phyloP scores from a whole-genome alignment of 352 stramenopile species.

The Phytophthora colocasiae region DNA sequence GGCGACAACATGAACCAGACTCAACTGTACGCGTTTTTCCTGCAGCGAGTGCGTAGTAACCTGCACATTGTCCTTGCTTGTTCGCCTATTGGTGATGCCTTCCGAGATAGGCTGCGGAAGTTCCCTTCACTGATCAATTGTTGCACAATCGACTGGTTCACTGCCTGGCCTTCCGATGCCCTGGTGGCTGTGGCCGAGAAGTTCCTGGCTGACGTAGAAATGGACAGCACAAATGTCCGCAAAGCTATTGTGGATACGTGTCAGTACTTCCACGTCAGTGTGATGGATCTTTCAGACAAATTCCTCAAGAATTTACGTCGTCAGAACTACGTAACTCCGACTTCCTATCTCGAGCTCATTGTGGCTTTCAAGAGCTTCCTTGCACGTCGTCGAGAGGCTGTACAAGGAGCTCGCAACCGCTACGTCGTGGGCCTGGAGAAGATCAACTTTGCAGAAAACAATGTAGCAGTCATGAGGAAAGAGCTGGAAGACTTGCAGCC shows the following conservation, averaged over 20 bases:
- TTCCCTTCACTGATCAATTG: constrained; percentile 97
- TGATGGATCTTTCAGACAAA: constrained; percentile 83
- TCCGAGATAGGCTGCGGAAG: constrained; percentile 93
- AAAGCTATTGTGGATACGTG: constrained; percentile 91
- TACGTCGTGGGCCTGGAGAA: constrained; percentile 95
- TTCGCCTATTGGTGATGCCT: constrained; percentile 94
- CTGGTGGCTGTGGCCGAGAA: constrained; percentile 94
- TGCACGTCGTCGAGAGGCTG: constrained; percentile 78
- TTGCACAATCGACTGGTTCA: constrained; percentile 98
- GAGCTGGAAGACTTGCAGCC: constrained; percentile 95
- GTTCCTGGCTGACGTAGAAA: constrained; percentile 92
- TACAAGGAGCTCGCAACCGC: constrained; percentile 82
- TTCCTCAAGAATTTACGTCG: constrained; percentile 88
- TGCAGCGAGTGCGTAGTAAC: constrained; percentile 91
- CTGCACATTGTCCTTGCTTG: constrained; percentile 96
- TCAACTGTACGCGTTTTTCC: constrained; percentile 94
- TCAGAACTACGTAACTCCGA: constrained; percentile 97
- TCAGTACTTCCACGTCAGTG: constrained; percentile 93
- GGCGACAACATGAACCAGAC: constrained; percentile 92
- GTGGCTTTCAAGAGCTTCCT: constrained; percentile 94
- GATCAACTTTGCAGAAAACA: constrained; percentile 93
- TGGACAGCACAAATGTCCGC: constrained; percentile 79
- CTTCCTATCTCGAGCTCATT: constrained; percentile 95
- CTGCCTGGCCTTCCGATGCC: constrained; percentile 93
- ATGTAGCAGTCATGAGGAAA: constrained; percentile 94